phyloP scores from a whole-genome alignment of 1,139 yeast genomes.

The Ashbya aceris region DNA sequence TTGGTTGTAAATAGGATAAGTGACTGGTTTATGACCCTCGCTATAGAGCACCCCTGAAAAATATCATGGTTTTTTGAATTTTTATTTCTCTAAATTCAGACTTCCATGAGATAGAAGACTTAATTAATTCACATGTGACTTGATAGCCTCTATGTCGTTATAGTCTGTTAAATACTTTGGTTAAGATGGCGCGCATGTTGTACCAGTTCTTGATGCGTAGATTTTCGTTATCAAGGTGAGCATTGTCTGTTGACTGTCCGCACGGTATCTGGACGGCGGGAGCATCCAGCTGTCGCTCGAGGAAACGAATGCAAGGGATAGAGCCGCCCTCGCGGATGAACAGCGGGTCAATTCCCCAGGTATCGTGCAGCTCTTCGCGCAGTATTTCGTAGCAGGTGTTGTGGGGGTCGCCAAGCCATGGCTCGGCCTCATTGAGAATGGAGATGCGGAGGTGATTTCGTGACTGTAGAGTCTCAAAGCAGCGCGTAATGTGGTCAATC shows the following conservation, averaged over 20 bases:
- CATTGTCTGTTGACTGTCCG: constrained; percentile 92
- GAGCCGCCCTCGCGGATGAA: constrained; percentile 95
- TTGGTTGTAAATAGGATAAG: no score
- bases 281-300: constrained; percentile 75
- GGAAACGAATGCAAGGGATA: constrained; percentile 77
- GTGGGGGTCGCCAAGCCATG: constrained; percentile 87
- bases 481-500: constrained; percentile 35
- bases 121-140: neutral
- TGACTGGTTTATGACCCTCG: no score
- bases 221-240: constrained; percentile 84
- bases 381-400: constrained; percentile 65
- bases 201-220: constrained; percentile 68
- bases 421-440: constrained; percentile 79
- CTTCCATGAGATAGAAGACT: neutral
- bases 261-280: constrained; percentile 95
- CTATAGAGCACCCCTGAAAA: no score
- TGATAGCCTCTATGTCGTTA: constrained; percentile 7
- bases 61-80: no score
- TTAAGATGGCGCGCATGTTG: constrained; percentile 59
- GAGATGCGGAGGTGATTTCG: constrained; percentile 51
- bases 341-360: constrained; percentile 66
- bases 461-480: constrained; percentile 43
- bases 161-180: constrained; percentile 41
- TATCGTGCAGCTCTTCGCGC: constrained; percentile 45
- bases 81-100: neutral